A percentile compares a stretch with the other conserved stretches of the same genome.
These are phyloP conservation scores for Chloropicon primus DNA, from an alignment of 139 green algal genomes.

Conservation along the genomic window DNA sequence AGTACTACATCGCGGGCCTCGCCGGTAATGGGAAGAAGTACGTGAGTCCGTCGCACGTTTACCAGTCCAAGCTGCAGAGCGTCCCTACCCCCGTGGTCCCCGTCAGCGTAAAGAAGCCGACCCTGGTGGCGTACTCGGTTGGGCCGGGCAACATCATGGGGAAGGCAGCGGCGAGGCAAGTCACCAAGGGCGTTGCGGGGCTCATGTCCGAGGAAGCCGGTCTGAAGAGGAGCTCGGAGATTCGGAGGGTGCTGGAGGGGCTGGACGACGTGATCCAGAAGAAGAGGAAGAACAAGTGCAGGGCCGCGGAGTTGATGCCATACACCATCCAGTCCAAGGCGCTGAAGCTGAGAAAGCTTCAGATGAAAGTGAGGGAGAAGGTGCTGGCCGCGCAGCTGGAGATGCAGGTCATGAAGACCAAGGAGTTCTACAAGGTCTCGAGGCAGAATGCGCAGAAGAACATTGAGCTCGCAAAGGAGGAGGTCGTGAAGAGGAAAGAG, in stretches of 20 bases:
- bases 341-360: conserved; percentile 25
- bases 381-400: conserved; percentile 23
- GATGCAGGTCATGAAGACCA: conserved; percentile 19
- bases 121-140: not conserved
- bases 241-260: not conserved
- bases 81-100: not conserved
- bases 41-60: not conserved
- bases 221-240: not conserved
- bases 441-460: not conserved
- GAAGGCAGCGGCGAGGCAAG: not conserved
- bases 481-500: not conserved
- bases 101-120: not conserved
- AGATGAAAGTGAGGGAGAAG: conserved; percentile 25
- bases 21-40: not conserved
- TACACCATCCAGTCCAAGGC: not conserved
- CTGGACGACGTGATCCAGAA: not conserved
- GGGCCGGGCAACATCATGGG: not conserved
- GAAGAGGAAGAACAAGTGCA: not conserved
- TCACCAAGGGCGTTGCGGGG: not conserved
- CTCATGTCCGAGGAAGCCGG: not conserved
- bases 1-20: not conserved
- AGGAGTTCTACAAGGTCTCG: conserved; percentile 4
- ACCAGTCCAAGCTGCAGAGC: not conserved
- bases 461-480: not conserved
- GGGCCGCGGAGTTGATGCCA: not conserved